Evolutionary conservation across 2,329 filamentous ascomycete genomes (phyloP).

Genomic region (Verticillium dahliae): DNA sequence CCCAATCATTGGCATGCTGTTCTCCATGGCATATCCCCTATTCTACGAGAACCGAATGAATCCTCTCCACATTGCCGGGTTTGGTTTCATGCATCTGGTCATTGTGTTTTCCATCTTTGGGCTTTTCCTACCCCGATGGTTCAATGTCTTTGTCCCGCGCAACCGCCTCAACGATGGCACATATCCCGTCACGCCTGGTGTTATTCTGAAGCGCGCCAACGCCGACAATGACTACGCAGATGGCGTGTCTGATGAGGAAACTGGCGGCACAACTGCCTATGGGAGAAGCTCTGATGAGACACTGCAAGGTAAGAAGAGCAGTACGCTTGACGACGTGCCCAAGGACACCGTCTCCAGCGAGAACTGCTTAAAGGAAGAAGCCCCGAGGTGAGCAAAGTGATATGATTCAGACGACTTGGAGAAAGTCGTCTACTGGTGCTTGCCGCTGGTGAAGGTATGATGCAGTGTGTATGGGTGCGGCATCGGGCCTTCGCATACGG

Average conservation of each 20-base stretch:
- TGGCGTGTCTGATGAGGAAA: slow-evolving; percentile 1
- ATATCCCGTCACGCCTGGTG: slow-evolving; percentile 3
- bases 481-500: not conserved
- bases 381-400: not conserved
- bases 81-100: slow-evolving; percentile 9
- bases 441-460: not conserved
- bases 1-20: slow-evolving; percentile 12
- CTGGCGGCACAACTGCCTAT: not conserved
- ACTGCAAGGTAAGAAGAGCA: not conserved
- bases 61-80: slow-evolving; percentile 11
- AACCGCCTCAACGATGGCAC: not conserved
- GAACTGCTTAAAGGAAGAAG: not conserved
- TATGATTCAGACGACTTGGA: not conserved
- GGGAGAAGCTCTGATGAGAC: not conserved
- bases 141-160: slow-evolving; percentile 10
- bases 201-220: slow-evolving; percentile 7
- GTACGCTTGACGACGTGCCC: not conserved
- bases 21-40: slow-evolving; percentile 10
- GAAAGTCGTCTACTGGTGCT: not conserved
- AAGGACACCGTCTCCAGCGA: not conserved
- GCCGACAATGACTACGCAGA: not conserved
- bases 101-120: slow-evolving; percentile 8
- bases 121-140: slow-evolving; percentile 7
- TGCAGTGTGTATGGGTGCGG: not conserved
- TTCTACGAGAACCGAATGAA: slow-evolving; percentile 11